Percentiles rank a stretch among this genome's conserved stretches.
Evolutionary conservation across 192 early-diverging fungal species (phyloP).

Genomic region (Mortierella alpina): DNA sequence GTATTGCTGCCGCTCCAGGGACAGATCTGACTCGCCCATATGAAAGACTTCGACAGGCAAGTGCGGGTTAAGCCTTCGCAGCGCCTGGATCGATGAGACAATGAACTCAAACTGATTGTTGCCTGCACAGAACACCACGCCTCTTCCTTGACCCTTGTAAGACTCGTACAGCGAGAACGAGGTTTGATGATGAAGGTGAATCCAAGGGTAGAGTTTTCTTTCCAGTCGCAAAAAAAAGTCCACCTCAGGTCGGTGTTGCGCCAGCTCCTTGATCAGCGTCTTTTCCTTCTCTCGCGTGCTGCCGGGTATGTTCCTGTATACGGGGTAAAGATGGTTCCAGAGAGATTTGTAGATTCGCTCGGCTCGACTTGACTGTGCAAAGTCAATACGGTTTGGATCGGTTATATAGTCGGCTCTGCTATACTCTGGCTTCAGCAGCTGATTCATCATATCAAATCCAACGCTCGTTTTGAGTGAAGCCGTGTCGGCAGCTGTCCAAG

Average conservation of each 20-base stretch:
- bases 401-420: conserved; percentile 1
- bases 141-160: conserved; percentile 25
- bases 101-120: conserved; percentile 58
- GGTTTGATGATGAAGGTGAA: conserved; percentile 7
- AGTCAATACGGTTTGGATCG: neutral
- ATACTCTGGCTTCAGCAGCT: conserved; percentile 18
- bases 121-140: conserved; percentile 58
- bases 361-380: conserved; percentile 3
- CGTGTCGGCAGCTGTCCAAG: conserved; percentile 31
- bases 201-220: conserved; percentile 15
- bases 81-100: conserved; percentile 47
- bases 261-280: neutral
- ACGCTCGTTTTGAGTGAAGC: neutral
- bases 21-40: conserved; percentile 57
- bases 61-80: conserved; percentile 57
- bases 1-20: conserved; percentile 23
- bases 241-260: conserved; percentile 4
- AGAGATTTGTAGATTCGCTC: conserved; percentile 29
- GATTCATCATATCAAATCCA: conserved; percentile 26
- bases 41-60: conserved; percentile 73
- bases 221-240: conserved; percentile 34
- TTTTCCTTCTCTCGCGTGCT: neutral
- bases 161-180: conserved; percentile 19
- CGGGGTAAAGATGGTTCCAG: conserved; percentile 10
- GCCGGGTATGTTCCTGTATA: conserved; percentile 11